Conservation (phyloP, 495 filamentous ascomycete species). For the Corynascus novoguineensis region DNA sequence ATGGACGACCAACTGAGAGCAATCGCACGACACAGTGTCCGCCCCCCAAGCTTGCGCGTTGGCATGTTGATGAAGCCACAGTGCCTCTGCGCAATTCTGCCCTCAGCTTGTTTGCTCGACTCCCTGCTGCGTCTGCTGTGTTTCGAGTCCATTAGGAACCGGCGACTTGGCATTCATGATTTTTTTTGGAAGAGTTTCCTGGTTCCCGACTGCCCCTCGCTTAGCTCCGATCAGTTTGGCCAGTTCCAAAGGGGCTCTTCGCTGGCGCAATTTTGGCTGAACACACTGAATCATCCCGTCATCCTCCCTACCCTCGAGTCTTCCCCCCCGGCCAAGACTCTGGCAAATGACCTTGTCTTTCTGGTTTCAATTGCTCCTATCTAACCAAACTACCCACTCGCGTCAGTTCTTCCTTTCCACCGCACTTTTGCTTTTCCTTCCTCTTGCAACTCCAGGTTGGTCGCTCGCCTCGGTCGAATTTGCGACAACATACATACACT, state of each 20-base stretch:
- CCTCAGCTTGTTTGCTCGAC: neutral
- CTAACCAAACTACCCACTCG: constrained; percentile 13
- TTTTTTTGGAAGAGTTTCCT: neutral
- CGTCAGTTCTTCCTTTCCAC: constrained; percentile 7
- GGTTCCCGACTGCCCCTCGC: neutral
- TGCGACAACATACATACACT: neutral
- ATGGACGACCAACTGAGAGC: too few relatives aligned
- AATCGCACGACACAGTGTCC: constrained; percentile 1
- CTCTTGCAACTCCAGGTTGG: constrained; percentile 3
- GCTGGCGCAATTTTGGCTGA: constrained; percentile 20
- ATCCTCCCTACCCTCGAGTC: constrained; percentile 2
- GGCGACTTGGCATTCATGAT: neutral
- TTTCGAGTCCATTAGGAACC: constrained; percentile 1
- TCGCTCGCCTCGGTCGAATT: neutral
- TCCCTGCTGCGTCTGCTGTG: neutral
- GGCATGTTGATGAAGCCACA: neutral
- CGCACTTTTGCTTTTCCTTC: constrained; percentile 6
- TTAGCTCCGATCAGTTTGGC: constrained; percentile 7
- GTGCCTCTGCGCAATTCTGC: neutral
- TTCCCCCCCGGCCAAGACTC: neutral
- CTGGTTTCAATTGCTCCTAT: constrained; percentile 17
- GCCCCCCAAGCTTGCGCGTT: neutral
- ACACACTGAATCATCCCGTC: constrained; percentile 11
- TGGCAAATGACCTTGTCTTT: constrained; percentile 17
- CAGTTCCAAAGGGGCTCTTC: constrained; percentile 5